Evolutionary conservation across 495 filamentous ascomycete species (phyloP), one percentile per base, ranked within the genome.

Genomic region (Amphirosellinia nigrospora): DNA sequence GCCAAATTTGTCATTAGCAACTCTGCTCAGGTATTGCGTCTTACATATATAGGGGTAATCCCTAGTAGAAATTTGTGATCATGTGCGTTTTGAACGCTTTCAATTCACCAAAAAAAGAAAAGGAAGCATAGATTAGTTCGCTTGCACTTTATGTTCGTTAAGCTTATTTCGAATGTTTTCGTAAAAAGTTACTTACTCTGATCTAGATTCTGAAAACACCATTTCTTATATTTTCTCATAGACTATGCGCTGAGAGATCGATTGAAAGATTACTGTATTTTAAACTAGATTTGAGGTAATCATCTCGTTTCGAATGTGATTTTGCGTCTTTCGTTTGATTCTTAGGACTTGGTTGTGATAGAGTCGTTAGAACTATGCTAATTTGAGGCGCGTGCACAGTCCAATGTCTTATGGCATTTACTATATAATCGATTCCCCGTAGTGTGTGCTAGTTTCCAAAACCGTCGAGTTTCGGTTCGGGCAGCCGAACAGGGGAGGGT

Each of bases 401-500:
- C 30, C 11, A 53, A 28, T 2, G 26, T 30, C 4, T 53, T 6
- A 28, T 38, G 32, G 1, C 13, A 19, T 34, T 53, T 46, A 41
- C 7, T 65, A 53, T 53, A 53, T 38, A 30, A 64, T 50, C 3
- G 23, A 21, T 28, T 45, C n/a, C 28, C 15, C 15, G 39, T n/a
- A 41, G 34, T 38, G 45, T 32, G 26, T 53, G 32, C 8, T 2
- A 21, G 8, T n/a, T 28, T 34, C 15, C 6, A 23, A 16, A 61
- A 26, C 32, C 2, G 59, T 21, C 30, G 10, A 50, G 32, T 50
- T 30, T 48, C 30, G 61, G 63, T 15, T 53, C 63, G 63, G 63
- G 56, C 19, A 50, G 53, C 38, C 65, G 53, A 68, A 50, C 62
- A 50, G 45, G 46, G 63, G 63, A 26, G 63, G 46, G 32, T 38